Percentiles rank a stretch among this genome's conserved stretches.
Evolutionary conservation across 495 filamentous ascomycete species (phyloP).

Genomic region (Talaromyces trachyspermus): DNA sequence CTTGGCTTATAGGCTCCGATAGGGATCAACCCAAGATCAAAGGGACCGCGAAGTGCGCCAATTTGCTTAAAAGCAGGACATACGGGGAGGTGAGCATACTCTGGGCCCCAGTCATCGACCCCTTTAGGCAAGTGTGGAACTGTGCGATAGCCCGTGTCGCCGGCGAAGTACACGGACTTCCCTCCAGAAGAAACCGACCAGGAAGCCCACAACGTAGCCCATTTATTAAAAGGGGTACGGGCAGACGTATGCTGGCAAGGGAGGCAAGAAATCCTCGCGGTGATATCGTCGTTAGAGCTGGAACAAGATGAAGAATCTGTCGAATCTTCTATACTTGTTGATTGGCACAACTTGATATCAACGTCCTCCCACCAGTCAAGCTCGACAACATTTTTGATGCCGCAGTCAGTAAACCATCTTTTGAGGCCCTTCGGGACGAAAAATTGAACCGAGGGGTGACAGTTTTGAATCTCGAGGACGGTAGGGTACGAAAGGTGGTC

Average conservation of each 20-base stretch:
- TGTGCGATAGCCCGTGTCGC: conserved; percentile 75
- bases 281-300: conserved; percentile 38
- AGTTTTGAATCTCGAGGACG: conserved; percentile 52
- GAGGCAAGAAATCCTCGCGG: conserved; percentile 59
- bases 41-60: conserved; percentile 72
- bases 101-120: conserved; percentile 65
- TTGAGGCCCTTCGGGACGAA: conserved; percentile 71
- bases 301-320: conserved; percentile 8
- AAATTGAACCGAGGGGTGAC: conserved; percentile 63
- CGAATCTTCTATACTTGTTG: conserved; percentile 9
- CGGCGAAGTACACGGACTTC: conserved; percentile 70
- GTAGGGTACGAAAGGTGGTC: conserved; percentile 69
- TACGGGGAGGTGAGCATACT: conserved; percentile 57
- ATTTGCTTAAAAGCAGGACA: conserved; percentile 88
- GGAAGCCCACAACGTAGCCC: conserved; percentile 63
- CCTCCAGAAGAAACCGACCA: conserved; percentile 64
- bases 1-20: conserved; percentile 89
- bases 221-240: conserved; percentile 51
- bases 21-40: conserved; percentile 90
- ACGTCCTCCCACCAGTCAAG: conserved; percentile 80
- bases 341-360: conserved; percentile 47
- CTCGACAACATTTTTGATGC: conserved; percentile 61
- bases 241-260: conserved; percentile 71
- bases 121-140: conserved; percentile 62
- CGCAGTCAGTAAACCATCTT: conserved; percentile 59